phyloP scores from a whole-genome alignment of 371 early-diverging fungal species.

The Lichtheimia ornata region DNA sequence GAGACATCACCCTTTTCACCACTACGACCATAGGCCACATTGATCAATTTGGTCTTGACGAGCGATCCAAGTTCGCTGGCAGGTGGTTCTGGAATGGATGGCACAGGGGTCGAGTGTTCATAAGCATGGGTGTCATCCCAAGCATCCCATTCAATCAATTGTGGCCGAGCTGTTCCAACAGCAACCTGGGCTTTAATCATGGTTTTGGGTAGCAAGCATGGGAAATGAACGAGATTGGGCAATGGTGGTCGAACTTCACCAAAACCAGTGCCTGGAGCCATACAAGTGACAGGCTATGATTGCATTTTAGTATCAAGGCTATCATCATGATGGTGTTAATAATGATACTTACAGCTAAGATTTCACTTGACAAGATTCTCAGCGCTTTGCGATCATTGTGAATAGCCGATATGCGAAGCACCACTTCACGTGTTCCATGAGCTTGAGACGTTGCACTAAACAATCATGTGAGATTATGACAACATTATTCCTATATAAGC shows the following conservation, averaged over 20 bases:
- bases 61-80: constrained; percentile 7
- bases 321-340: background rate
- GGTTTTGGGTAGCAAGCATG: constrained; percentile 58
- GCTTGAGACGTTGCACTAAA: constrained; percentile 50
- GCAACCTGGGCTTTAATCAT: constrained; percentile 40
- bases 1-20: constrained; percentile 78
- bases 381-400: constrained; percentile 62
- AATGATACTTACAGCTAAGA: constrained; percentile 55
- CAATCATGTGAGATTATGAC: too few species aligned
- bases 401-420: constrained; percentile 62
- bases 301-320: background rate
- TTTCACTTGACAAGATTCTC: constrained; percentile 59
- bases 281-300: constrained; percentile 65
- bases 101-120: constrained; percentile 13
- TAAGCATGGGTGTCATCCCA: constrained; percentile 27
- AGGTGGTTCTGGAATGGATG: constrained; percentile 28
- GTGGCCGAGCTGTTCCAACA: constrained; percentile 32
- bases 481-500: background rate
- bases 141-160: constrained; percentile 27
- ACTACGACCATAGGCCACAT: constrained; percentile 70
- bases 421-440: constrained; percentile 56
- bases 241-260: constrained; percentile 56
- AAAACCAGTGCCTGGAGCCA: constrained; percentile 67
- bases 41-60: constrained; percentile 55
- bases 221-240: constrained; percentile 68